Base-by-base conservation (phyloP, 768 basidiomycete species). In the Phanerochaete sordida region DNA sequence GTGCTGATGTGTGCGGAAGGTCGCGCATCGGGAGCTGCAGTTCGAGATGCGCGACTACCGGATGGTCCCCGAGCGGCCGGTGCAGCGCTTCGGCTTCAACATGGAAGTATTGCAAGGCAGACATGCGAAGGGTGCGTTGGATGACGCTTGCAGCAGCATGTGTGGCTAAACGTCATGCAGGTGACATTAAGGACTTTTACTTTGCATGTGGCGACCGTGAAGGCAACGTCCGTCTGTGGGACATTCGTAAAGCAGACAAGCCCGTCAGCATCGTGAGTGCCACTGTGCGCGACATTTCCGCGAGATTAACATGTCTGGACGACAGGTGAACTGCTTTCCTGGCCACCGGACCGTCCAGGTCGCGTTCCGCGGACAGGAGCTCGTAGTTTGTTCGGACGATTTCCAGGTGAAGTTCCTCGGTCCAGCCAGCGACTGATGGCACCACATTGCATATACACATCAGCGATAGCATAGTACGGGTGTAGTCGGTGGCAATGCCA, bases 11-110 rank as follows among this genome's bases (percentile, higher is more conserved):
- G 13, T 26, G 46, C 31, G 11, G n/a, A 47, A 83, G 82, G 73
- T 82, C 50, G 75, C 76, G 6, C 79, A 83, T 64, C 70, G 79
- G 23, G 82, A 84, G 62, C 72, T 75, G 28, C 82, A 83, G 60
- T 81, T 79, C 55, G 82, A 84, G 64, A 55, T 82, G n/a, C 80
- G 76, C 23, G 82, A 83, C 61, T 72, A 76, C 61, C 75, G 82
- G 19, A 58, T 71, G 35, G 72, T 75, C 12, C 74, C 77, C 15
- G 64, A 63, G 26, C 59, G 62, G 31, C 68, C 77, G 2, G 76
- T 75, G 23, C 71, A 75, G 50, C 70, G 79, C 30, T 84, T 84
- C 63, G 82, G 83, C 4, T 82, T 77, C 59, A 45, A 61, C 16
- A 66, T 71, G 11, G 58, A 61, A 5, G 74, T 75, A 33, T 67